phyloP scores from a whole-genome alignment of 495 filamentous ascomycete species.

The Xylaria sp. region DNA sequence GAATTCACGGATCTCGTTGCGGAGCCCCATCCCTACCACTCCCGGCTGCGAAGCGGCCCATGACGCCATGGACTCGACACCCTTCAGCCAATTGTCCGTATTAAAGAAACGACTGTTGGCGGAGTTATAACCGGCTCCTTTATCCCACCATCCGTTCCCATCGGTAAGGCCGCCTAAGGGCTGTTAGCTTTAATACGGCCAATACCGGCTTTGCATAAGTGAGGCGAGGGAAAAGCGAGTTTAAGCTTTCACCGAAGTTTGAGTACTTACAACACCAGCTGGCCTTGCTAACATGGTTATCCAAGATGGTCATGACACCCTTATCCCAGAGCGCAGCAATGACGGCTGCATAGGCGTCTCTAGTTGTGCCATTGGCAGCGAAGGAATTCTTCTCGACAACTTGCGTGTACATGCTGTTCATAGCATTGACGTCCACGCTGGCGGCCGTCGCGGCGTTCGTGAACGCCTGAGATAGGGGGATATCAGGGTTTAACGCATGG shows the following conservation, averaged over 20 bases:
- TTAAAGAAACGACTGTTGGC: conserved; percentile 55
- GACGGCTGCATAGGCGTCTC: conserved; percentile 48
- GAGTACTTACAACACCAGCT: conserved; percentile 54
- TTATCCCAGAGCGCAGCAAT: conserved; percentile 49
- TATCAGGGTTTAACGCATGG: conserved; percentile 52
- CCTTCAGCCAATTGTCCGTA: conserved; percentile 51
- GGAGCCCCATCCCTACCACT: conserved; percentile 55
- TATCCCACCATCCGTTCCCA: conserved; percentile 62
- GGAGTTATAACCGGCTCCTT: conserved; percentile 50
- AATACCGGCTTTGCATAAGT: not conserved
- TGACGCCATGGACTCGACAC: conserved; percentile 49
- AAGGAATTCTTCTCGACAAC: conserved; percentile 53
- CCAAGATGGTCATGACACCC: conserved; percentile 55
- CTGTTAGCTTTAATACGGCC: conserved; percentile 10
- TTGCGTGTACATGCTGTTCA: conserved; percentile 43
- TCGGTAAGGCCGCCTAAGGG: conserved; percentile 47
- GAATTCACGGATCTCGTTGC: conserved; percentile 58
- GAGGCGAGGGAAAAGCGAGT: not conserved
- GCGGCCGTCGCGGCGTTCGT: conserved; percentile 43
- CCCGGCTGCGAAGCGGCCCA: conserved; percentile 49
- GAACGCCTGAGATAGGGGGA: conserved; percentile 51
- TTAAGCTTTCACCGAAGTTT: not conserved
- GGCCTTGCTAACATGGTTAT: conserved; percentile 59
- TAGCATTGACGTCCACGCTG: conserved; percentile 38
- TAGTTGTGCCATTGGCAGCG: conserved; percentile 41